Percentiles rank a stretch among this genome's conserved stretches.
These are phyloP conservation scores for Croton setiger DNA, from an alignment of 441 rosid genomes.

Conservation along the genomic window DNA sequence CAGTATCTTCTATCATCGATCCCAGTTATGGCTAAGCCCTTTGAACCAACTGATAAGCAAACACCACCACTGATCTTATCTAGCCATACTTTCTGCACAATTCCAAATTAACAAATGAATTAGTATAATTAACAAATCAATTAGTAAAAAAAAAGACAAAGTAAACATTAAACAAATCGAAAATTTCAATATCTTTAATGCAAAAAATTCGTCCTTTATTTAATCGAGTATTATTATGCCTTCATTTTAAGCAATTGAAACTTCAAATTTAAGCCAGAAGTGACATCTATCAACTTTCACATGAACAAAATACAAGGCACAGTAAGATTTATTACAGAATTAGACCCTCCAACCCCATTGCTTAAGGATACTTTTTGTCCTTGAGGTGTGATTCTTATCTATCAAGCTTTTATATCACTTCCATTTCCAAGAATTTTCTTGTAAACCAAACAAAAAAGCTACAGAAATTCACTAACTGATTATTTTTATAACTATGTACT, in stretches of 20 bases:
- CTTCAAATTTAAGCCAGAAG: neutral
- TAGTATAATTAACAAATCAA: slow-evolving; percentile 4
- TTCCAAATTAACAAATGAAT: slow-evolving; percentile 17
- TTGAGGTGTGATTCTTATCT: no score
- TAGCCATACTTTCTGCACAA: slow-evolving; percentile 77
- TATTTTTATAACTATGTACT: no score
- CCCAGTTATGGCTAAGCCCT: slow-evolving; percentile 76
- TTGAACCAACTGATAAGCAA: slow-evolving; percentile 67
- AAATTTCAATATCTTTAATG: neutral
- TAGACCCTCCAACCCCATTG: no score
- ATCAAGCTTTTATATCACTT: no score
- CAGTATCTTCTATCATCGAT: slow-evolving; percentile 94
- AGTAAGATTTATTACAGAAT: no score
- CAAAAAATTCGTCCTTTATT: neutral
- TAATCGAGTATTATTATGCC: neutral
- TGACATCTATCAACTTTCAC: neutral
- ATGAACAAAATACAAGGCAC: no score
- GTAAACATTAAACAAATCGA: neutral
- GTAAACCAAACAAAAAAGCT: slow-evolving; percentile 1
- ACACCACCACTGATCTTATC: slow-evolving; percentile 70
- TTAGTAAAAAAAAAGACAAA: neutral
- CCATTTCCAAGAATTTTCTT: slow-evolving; percentile 5
- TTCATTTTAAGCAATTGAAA: slow-evolving; percentile 1
- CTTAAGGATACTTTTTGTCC: no score
- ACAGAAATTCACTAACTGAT: neutral